Conservation (phyloP, 23 red algal genomes). For the Porphyridium purpureum region DNA sequence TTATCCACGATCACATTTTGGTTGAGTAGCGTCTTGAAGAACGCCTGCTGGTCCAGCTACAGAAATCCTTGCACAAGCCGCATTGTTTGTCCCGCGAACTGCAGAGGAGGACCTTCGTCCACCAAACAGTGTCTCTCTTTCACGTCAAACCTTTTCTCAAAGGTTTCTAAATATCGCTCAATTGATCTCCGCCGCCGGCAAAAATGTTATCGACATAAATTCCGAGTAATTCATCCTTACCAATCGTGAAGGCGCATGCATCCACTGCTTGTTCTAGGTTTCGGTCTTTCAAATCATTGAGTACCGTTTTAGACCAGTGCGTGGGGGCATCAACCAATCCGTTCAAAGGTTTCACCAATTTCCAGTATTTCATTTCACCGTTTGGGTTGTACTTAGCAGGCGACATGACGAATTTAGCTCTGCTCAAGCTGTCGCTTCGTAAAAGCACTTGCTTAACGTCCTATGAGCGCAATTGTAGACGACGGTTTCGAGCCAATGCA, state of each 20-base stretch:
- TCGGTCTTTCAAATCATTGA: neutral
- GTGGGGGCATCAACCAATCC: neutral
- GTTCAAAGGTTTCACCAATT: too few relatives aligned
- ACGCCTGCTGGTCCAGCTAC: too few relatives aligned
- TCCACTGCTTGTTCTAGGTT: neutral
- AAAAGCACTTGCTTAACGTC: conserved; percentile 9
- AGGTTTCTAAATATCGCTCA: neutral
- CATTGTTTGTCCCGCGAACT: too few relatives aligned
- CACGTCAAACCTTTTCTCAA: neutral
- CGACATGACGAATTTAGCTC: conserved; percentile 1
- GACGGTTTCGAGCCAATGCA: too few relatives aligned
- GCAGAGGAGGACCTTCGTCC: too few relatives aligned
- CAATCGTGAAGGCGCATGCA: neutral
- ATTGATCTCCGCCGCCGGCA: neutral
- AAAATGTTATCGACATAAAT: conserved; percentile 4
- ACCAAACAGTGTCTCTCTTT: neutral
- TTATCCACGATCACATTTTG: too few relatives aligned
- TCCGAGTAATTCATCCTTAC: neutral
- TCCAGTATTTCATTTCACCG: neutral
- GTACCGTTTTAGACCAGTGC: too few relatives aligned
- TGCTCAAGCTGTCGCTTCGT: neutral
- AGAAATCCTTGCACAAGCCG: too few relatives aligned
- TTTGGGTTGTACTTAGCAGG: neutral
- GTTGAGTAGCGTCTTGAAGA: neutral
- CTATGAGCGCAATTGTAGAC: neutral